Conservation (phyloP, 169 alveolate genomes). For the Plasmodium gallinaceum region DNA sequence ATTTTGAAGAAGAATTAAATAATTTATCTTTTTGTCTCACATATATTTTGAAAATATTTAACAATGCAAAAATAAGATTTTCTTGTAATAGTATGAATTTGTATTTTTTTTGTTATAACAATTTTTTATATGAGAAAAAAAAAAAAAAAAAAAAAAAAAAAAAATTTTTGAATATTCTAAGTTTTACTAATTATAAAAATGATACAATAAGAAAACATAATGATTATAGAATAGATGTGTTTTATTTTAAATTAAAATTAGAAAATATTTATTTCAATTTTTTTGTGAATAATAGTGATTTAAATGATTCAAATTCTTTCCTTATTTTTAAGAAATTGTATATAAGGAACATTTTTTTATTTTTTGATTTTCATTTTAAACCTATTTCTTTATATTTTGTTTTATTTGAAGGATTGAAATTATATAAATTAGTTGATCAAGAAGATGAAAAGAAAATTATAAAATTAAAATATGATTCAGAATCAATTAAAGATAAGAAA, state of each 20-base stretch:
- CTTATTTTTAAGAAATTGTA: constrained; percentile 10
- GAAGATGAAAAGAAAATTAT: not conserved
- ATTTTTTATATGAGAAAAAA: not conserved
- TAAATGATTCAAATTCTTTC: constrained; percentile 2
- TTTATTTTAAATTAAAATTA: not conserved
- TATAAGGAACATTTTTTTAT: not conserved
- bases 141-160: not conserved
- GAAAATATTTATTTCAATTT: not conserved
- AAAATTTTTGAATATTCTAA: not conserved
- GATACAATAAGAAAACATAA: not conserved
- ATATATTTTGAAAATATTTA: constrained; percentile 4
- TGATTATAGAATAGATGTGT: not conserved
- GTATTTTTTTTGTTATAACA: constrained; percentile 2
- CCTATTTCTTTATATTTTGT: not conserved
- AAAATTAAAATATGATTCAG: not conserved
- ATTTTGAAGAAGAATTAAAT: not conserved
- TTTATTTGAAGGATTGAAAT: not conserved
- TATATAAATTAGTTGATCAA: not conserved
- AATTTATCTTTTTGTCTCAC: constrained; percentile 18
- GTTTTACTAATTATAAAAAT: not conserved
- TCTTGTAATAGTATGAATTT: not conserved
- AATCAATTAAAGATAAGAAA: not conserved
- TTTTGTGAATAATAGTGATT: not conserved
- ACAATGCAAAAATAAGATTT: constrained; percentile 1
- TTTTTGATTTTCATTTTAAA: constrained; percentile 21